Evolutionary conservation across 2,329 filamentous ascomycete genomes (phyloP).

Genomic region (Penicillium sp.): DNA sequence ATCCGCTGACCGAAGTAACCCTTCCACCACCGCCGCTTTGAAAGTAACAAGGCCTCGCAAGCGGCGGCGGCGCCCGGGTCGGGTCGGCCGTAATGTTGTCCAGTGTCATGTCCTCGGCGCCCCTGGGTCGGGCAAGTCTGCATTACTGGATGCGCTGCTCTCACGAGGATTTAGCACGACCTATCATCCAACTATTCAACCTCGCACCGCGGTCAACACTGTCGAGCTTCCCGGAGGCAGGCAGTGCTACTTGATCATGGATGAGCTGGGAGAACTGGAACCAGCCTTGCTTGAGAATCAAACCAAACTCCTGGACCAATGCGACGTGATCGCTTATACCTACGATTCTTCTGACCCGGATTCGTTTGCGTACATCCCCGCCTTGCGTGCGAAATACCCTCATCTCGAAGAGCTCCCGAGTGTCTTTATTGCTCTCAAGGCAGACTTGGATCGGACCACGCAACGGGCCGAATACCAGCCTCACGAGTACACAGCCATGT

Average conservation of each 20-base stretch:
- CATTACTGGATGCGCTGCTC: constrained; percentile 83
- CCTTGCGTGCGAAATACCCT: constrained; percentile 69
- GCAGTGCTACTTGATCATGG: constrained; percentile 92
- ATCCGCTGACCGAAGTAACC: constrained; percentile 62
- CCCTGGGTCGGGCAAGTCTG: constrained; percentile 80
- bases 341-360: constrained; percentile 97
- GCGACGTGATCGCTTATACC: constrained; percentile 88
- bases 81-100: constrained; percentile 90
- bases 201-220: constrained; percentile 87
- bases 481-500: constrained; percentile 76
- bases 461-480: constrained; percentile 86
- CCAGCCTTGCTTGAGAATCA: constrained; percentile 89
- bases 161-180: constrained; percentile 77
- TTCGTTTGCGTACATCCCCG: constrained; percentile 86
- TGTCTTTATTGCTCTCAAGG: constrained; percentile 89
- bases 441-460: constrained; percentile 93
- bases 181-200: constrained; percentile 92
- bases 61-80: constrained; percentile 69
- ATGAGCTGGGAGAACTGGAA: constrained; percentile 93
- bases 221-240: constrained; percentile 94
- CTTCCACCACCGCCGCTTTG: constrained; percentile 72
- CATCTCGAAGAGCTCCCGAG: constrained; percentile 84
- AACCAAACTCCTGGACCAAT: constrained; percentile 74
- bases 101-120: constrained; percentile 88
- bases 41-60: constrained; percentile 92